Conservation (phyloP, 129 eudicot genomes). For the Centrapalus pauciflorus region DNA sequence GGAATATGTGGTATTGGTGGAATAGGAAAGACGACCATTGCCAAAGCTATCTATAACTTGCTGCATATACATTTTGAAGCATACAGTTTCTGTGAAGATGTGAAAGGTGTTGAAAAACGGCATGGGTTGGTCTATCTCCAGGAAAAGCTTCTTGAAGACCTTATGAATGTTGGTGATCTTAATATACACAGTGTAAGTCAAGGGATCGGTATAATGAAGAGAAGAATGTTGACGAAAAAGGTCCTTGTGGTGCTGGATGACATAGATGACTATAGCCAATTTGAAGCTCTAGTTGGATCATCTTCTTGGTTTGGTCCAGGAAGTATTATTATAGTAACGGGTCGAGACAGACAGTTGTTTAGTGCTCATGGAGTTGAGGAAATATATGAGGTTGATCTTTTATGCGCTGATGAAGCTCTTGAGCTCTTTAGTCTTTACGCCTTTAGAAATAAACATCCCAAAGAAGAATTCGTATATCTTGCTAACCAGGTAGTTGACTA, state of each 20-base stretch:
- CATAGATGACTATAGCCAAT: slow-evolving; percentile 22
- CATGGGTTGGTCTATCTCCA: slow-evolving; percentile 26
- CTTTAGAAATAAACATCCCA: slow-evolving; percentile 21
- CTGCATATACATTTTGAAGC: slow-evolving; percentile 24
- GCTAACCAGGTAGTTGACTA: slow-evolving; percentile 22
- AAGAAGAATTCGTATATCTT: slow-evolving; percentile 19
- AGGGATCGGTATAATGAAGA: slow-evolving; percentile 7
- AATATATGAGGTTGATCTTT: slow-evolving; percentile 22
- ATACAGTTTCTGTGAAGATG: slow-evolving; percentile 25
- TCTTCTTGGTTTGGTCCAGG: slow-evolving; percentile 31
- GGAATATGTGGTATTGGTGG: slow-evolving; percentile 43
- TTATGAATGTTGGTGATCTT: background rate
- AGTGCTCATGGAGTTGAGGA: slow-evolving; percentile 19
- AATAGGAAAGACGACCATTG: slow-evolving; percentile 36
- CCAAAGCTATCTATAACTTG: slow-evolving; percentile 26
- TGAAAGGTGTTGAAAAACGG: slow-evolving; percentile 21
- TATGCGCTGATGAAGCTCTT: slow-evolving; percentile 23
- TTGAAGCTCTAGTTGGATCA: slow-evolving; percentile 24
- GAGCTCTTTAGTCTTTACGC: slow-evolving; percentile 36
- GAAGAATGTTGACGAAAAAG: slow-evolving; percentile 20
- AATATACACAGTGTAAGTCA: slow-evolving; percentile 7
- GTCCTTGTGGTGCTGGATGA: slow-evolving; percentile 36
- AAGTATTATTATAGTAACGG: slow-evolving; percentile 27
- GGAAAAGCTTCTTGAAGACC: slow-evolving; percentile 24
- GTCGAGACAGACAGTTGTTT: slow-evolving; percentile 22